Conservation (phyloP, 768 basidiomycete species). For the Lentinula boryana region DNA sequence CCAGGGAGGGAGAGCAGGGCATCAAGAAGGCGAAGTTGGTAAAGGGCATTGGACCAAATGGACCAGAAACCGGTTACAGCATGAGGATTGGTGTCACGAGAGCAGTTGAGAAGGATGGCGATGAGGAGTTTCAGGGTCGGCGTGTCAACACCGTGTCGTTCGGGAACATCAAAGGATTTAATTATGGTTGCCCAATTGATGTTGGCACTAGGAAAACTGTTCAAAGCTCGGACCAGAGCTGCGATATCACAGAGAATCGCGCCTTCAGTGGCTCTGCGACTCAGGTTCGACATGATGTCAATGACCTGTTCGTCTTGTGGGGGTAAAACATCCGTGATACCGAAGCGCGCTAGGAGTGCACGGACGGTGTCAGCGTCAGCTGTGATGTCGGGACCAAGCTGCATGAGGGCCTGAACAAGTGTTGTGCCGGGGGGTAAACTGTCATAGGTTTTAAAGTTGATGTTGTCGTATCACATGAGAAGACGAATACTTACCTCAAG, state of each 20-base stretch:
- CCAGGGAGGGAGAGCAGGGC: slow-evolving; percentile 83
- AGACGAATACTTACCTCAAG: slow-evolving; percentile 47
- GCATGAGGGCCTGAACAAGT: slow-evolving; percentile 69
- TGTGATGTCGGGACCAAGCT: slow-evolving; percentile 77
- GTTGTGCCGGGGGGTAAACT: slow-evolving; percentile 66
- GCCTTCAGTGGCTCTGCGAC: slow-evolving; percentile 69
- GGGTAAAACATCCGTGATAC: slow-evolving; percentile 64
- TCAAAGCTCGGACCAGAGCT: slow-evolving; percentile 64
- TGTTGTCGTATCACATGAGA: slow-evolving; percentile 12
- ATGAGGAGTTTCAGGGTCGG: slow-evolving; percentile 86
- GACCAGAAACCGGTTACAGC: slow-evolving; percentile 85
- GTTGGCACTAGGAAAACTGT: slow-evolving; percentile 60
- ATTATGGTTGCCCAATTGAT: slow-evolving; percentile 82
- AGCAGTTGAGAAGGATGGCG: slow-evolving; percentile 77
- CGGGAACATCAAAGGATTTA: slow-evolving; percentile 79
- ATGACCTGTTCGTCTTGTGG: slow-evolving; percentile 66
- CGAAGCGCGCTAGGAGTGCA: slow-evolving; percentile 68
- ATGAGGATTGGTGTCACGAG: slow-evolving; percentile 69
- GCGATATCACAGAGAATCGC: slow-evolving; percentile 68
- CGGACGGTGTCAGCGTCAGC: slow-evolving; percentile 65
- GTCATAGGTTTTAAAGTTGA: slow-evolving; percentile 7
- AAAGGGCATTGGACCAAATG: slow-evolving; percentile 77
- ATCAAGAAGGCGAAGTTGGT: slow-evolving; percentile 83
- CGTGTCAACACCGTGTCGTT: slow-evolving; percentile 83
- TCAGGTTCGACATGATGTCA: slow-evolving; percentile 65